Base-by-base conservation (phyloP, 768 basidiomycete species). In the Mycena olivaceomarginata region DNA sequence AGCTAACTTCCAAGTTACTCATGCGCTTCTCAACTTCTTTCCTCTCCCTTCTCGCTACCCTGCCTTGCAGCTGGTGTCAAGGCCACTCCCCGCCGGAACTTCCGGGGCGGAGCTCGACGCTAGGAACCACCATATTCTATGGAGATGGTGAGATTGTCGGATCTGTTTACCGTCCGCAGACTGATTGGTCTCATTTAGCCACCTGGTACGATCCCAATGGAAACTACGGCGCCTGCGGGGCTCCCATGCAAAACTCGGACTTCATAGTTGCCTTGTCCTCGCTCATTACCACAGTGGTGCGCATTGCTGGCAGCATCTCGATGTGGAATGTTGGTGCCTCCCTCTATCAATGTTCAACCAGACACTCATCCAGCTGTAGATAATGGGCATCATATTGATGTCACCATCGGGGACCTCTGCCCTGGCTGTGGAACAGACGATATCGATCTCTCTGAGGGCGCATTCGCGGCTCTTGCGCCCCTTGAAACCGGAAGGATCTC, bases 191-290 rank as follows among this genome's bases (percentile, higher is more conserved):
- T n/a, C 10, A 18, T 20, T 10, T 10, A 53, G 51, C 51, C 20
- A 53, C 51, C 20, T 53, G 51, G 51, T 53, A 53, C 20, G 9
- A 2, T n/a, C 51, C 51, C 51, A 16, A 53, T 16, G 51, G 18
- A 3, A 53, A 53, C 20, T 18, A 18, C 51, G 51, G 51, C 51
- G 51, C 51, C 18, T 53, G 51, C 56, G n/a, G 56, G 2, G 56
- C 56, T 10, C 56, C 56, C 9, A 57, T 57, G 56, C 56, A 57
- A 16, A 57, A 57, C 56, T 57, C 56, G 22, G 56, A 57, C 56
- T 57, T 25, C 56, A 57, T 57, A 8, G 56, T 57, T 22, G 56
- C 56, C 22, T 57, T 57, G 25, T 57, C 56, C 5, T 31, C 22
- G 56, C 56, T 22, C 56, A 57, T 10, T 57, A 57, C 25, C 56